Evolutionary conservation across 2,329 filamentous ascomycete genomes (phyloP).

Genomic region (Talaromyces sp.): DNA sequence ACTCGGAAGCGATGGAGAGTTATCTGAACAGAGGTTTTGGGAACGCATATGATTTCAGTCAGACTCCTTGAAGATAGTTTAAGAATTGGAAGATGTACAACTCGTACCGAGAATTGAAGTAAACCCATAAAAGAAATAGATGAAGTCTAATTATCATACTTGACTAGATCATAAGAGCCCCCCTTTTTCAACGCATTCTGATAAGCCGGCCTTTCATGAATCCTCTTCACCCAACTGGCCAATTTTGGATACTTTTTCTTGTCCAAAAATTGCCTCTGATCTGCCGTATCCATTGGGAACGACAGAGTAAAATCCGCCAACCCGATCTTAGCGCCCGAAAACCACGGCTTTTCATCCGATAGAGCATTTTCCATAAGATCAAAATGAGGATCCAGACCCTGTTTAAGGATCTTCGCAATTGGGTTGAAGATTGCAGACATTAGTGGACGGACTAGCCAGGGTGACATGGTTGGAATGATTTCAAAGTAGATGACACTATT

Average conservation of each 20-base stretch:
- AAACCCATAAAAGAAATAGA: background rate
- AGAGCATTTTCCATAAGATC: slow-evolving; percentile 26
- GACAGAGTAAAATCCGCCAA: slow-evolving; percentile 34
- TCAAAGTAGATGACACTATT: slow-evolving; percentile 24
- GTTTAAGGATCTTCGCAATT: slow-evolving; percentile 21
- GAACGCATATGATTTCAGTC: background rate
- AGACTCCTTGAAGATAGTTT: background rate
- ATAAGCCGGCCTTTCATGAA: slow-evolving; percentile 29
- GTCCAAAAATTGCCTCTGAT: slow-evolving; percentile 30
- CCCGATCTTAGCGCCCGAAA: slow-evolving; percentile 31
- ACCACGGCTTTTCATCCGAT: slow-evolving; percentile 26
- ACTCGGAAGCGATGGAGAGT: slow-evolving; percentile 24
- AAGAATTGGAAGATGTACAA: background rate
- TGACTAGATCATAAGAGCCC: slow-evolving; percentile 29
- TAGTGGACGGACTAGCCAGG: slow-evolving; percentile 23
- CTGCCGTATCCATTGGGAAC: slow-evolving; percentile 33
- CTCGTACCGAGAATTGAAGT: background rate
- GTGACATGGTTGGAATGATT: slow-evolving; percentile 20
- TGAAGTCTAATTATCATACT: slow-evolving; percentile 1
- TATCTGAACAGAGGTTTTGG: slow-evolving; percentile 46
- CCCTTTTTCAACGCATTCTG: slow-evolving; percentile 31
- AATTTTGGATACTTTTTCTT: slow-evolving; percentile 32
- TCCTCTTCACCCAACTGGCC: slow-evolving; percentile 29
- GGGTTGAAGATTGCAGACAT: slow-evolving; percentile 21
- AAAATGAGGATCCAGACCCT: slow-evolving; percentile 21